Percentiles rank a stretch among this genome's conserved stretches.
Conservation (phyloP, 495 filamentous ascomycete genomes). For the Aspergillus diversus region DNA sequence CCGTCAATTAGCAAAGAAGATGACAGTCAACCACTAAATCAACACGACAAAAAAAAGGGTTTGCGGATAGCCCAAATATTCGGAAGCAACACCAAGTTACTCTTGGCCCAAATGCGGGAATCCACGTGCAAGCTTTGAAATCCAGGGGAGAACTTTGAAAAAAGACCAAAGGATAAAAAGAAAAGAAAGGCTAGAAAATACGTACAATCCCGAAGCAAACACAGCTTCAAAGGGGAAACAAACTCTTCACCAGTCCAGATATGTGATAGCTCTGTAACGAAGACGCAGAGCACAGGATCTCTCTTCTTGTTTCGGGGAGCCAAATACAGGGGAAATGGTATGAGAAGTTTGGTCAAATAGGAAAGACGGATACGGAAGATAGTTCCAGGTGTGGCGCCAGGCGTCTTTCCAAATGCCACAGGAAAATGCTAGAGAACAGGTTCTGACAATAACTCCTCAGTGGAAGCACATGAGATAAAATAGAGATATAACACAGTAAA, state of each 20-base stretch:
- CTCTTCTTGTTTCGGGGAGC: conserved; percentile 28
- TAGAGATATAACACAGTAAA: conserved; percentile 12
- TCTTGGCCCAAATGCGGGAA: conserved; percentile 2
- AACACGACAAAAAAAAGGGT: conserved; percentile 3
- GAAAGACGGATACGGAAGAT: conserved; percentile 20
- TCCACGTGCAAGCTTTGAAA: conserved; percentile 12
- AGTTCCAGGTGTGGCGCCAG: conserved; percentile 29
- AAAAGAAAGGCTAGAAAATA: conserved; percentile 41
- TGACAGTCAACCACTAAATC: conserved; percentile 25
- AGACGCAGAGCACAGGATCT: conserved; percentile 22
- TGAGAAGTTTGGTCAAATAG: conserved; percentile 21
- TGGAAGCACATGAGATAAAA: conserved; percentile 24
- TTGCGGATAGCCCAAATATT: background rate
- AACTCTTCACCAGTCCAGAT: conserved; percentile 25
- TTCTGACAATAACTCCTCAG: conserved; percentile 24
- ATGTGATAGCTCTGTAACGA: conserved; percentile 17
- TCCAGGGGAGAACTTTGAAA: conserved; percentile 14
- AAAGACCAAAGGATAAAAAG: conserved; percentile 21
- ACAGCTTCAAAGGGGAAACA: conserved; percentile 32
- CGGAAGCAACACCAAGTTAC: conserved; percentile 16
- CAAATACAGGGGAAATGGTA: conserved; percentile 42
- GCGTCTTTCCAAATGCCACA: conserved; percentile 23
- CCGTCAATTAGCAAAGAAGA: conserved; percentile 44
- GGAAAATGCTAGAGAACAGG: conserved; percentile 26
- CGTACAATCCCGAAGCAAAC: conserved; percentile 50